phyloP scores from a whole-genome alignment of 1,284 basidiomycete genomes.

The Marasmius oreades region DNA sequence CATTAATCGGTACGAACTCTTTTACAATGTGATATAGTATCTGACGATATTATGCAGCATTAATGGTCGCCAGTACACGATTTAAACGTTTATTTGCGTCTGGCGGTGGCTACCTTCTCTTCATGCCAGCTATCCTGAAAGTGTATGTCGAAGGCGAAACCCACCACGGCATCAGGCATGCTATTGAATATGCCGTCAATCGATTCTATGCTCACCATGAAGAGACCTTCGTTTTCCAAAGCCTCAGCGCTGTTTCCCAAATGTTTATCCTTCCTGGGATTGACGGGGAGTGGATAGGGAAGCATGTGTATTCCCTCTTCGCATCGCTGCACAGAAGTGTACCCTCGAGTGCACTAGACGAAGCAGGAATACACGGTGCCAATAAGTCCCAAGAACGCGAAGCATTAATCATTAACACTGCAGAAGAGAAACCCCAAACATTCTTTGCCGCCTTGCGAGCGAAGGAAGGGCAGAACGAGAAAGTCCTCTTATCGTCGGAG shows the following conservation, averaged over 20 bases:
- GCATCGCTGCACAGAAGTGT: conserved; percentile 45
- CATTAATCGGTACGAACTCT: conserved; percentile 58
- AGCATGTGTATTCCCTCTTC: conserved; percentile 52
- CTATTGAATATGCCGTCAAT: conserved; percentile 70
- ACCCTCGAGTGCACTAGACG: conserved; percentile 42
- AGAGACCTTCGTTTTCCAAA: conserved; percentile 76
- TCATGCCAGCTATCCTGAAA: conserved; percentile 69
- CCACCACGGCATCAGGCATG: conserved; percentile 53
- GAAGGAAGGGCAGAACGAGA: conserved; percentile 27
- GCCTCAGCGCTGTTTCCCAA: conserved; percentile 59
- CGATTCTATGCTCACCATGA: conserved; percentile 76
- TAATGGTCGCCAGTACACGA: conserved; percentile 73
- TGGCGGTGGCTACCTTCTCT: conserved; percentile 66
- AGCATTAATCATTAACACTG: conserved; percentile 63
- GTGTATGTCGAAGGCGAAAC: conserved; percentile 59
- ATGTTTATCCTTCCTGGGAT: conserved; percentile 47
- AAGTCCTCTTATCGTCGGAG: conserved; percentile 36
- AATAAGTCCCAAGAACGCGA: conserved; percentile 72
- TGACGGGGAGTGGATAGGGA: conserved; percentile 48
- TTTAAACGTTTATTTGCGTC: conserved; percentile 73
- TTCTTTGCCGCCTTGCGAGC: conserved; percentile 52
- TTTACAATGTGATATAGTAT: conserved; percentile 11
- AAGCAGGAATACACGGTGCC: conserved; percentile 64
- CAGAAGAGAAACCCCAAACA: conserved; percentile 65
- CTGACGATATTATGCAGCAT: conserved; percentile 30